phyloP scores from a whole-genome alignment of 163 green algal genomes.

The Chlorella variabilis region DNA sequence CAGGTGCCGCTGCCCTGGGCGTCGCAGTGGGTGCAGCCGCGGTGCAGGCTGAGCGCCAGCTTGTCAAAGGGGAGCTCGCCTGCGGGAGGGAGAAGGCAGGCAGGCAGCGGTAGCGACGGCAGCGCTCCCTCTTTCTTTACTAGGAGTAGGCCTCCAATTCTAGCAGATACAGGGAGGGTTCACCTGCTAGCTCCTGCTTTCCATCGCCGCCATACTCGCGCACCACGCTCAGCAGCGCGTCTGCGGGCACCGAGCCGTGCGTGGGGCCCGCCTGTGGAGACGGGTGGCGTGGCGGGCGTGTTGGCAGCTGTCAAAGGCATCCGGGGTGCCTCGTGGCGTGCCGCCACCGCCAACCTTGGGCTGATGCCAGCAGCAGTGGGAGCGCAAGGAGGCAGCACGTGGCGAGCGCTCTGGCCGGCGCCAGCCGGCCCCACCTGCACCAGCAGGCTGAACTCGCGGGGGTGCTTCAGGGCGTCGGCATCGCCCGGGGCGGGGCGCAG shows the following conservation, averaged over 20 bases:
- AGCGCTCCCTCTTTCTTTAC: too few species aligned
- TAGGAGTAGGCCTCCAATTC: too few species aligned
- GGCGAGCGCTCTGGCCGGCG: too few species aligned
- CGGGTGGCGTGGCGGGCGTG: too few species aligned
- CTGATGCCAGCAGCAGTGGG: too few species aligned
- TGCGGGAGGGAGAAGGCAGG: not conserved
- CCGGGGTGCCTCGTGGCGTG: not conserved
- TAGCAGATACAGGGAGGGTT: too few species aligned
- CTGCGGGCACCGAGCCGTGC: not conserved
- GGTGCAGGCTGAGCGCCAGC: conserved; percentile 8
- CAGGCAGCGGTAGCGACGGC: too few species aligned
- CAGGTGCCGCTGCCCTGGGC: conserved; percentile 52
- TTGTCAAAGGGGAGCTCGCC: not conserved
- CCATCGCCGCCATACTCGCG: not conserved
- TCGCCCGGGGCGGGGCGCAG: not conserved
- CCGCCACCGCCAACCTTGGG: too few species aligned
- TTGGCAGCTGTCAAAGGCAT: not conserved
- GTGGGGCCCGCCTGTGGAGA: not conserved
- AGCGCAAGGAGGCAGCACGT: not conserved
- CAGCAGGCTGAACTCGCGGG: conserved; percentile 15
- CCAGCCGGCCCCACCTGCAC: not conserved
- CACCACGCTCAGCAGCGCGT: not conserved
- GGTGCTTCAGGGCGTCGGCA: not conserved
- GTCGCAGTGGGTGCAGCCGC: conserved; percentile 1
- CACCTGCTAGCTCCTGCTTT: conserved; percentile 1